Evolutionary conservation across 1,284 basidiomycete genomes (phyloP).

Genomic region (Wallemia mellicola): DNA sequence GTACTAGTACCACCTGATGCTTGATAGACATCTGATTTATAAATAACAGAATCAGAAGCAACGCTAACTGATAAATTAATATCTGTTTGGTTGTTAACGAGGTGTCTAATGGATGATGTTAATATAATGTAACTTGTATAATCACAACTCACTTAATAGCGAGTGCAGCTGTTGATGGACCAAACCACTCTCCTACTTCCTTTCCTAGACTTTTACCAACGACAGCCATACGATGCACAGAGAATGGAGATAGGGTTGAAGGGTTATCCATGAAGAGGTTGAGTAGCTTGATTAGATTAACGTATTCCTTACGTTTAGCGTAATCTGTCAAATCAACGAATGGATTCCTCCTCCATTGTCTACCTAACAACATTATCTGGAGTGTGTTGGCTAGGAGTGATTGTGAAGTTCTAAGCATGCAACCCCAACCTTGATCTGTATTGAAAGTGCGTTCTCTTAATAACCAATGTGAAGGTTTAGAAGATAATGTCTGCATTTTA

Average conservation of each 20-base stretch:
- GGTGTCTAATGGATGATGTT: not conserved
- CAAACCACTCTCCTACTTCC: conserved; percentile 92
- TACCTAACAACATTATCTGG: not conserved
- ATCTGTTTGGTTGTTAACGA: conserved; percentile 15
- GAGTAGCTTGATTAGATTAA: not conserved
- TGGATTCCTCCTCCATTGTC: not conserved
- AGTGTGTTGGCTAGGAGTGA: conserved; percentile 63
- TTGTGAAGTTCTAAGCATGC: conserved; percentile 87
- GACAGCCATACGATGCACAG: conserved; percentile 80
- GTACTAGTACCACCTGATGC: conserved; percentile 34
- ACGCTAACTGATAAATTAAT: conserved; percentile 53
- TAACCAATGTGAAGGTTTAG: conserved; percentile 20
- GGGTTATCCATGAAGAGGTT: conserved; percentile 55
- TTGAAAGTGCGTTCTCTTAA: conserved; percentile 41
- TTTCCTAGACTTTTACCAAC: conserved; percentile 84
- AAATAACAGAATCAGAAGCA: conserved; percentile 54
- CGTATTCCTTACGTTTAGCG: not conserved
- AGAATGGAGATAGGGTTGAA: conserved; percentile 61
- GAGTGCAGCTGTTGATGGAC: conserved; percentile 81
- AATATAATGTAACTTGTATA: no score
- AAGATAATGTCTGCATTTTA: conserved; percentile 13
- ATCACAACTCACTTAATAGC: conserved; percentile 42
- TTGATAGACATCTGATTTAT: conserved; percentile 53
- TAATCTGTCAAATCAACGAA: not conserved
- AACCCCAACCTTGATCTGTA: conserved; percentile 91